Conservation (phyloP, 768 basidiomycete genomes). For the Boletellus ananiceps region DNA sequence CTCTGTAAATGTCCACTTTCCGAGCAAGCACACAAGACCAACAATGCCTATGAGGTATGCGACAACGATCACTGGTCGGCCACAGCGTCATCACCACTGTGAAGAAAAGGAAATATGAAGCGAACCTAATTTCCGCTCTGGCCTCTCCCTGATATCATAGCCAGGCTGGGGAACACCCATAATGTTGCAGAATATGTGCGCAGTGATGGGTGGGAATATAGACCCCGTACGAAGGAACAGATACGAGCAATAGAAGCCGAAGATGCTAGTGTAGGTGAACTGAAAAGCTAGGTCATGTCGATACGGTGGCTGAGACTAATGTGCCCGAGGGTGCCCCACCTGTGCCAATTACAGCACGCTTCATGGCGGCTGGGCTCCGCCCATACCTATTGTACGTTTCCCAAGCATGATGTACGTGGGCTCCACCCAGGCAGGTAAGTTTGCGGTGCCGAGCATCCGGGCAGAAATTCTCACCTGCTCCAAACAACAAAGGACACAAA, state of each 20-base stretch:
- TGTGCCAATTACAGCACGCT: slow-evolving; percentile 52
- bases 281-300: slow-evolving; percentile 63
- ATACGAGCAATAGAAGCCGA: slow-evolving; percentile 84
- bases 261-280: slow-evolving; percentile 84
- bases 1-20: slow-evolving; percentile 44
- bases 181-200: slow-evolving; percentile 90
- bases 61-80: slow-evolving; percentile 44
- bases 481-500: slow-evolving; percentile 81
- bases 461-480: slow-evolving; percentile 55
- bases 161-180: slow-evolving; percentile 82
- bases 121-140: slow-evolving; percentile 49
- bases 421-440: slow-evolving; percentile 36
- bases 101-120: slow-evolving; percentile 14
- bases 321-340: slow-evolving; percentile 36
- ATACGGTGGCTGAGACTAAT: slow-evolving; percentile 12
- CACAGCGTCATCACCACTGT: slow-evolving; percentile 9
- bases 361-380: slow-evolving; percentile 55
- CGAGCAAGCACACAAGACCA: slow-evolving; percentile 51
- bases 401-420: slow-evolving; percentile 90
- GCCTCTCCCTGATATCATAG: slow-evolving; percentile 52
- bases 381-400: slow-evolving; percentile 79
- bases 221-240: slow-evolving; percentile 86
- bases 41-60: slow-evolving; percentile 59
- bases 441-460: not conserved
- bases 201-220: slow-evolving; percentile 66